Conservation (phyloP, 1,284 basidiomycete genomes). For the Gymnopus androsaceus region DNA sequence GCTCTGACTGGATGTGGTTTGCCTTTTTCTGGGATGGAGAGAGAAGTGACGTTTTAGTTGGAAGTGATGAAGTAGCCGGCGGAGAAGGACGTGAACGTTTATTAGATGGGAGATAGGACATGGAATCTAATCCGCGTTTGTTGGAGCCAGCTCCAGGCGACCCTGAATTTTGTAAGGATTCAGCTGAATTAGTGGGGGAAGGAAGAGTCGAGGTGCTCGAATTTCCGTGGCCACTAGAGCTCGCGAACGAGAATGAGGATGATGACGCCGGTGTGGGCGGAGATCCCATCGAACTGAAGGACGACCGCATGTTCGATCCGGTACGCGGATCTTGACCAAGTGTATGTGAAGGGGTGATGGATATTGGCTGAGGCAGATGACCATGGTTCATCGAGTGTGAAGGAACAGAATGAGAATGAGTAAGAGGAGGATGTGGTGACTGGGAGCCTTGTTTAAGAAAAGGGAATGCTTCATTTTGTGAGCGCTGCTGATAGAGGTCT, state of each 20-base stretch:
- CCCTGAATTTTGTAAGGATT: slow-evolving; percentile 15
- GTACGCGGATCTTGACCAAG: slow-evolving; percentile 6
- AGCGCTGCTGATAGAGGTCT: slow-evolving; percentile 20
- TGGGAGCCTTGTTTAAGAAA: slow-evolving; percentile 17
- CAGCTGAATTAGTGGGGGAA: slow-evolving; percentile 17
- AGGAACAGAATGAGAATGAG: slow-evolving; percentile 12
- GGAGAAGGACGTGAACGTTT: slow-evolving; percentile 27
- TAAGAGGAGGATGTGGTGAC: slow-evolving; percentile 6
- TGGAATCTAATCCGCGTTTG: slow-evolving; percentile 14
- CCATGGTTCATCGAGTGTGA: slow-evolving; percentile 18
- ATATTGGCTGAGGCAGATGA: slow-evolving; percentile 11
- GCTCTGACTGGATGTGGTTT: slow-evolving; percentile 89
- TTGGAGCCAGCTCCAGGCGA: slow-evolving; percentile 1
- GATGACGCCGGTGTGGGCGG: slow-evolving; percentile 17
- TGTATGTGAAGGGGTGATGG: slow-evolving; percentile 15
- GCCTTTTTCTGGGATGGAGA: slow-evolving; percentile 87
- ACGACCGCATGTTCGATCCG: slow-evolving; percentile 10
- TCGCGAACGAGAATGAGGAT: slow-evolving; percentile 10
- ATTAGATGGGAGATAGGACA: slow-evolving; percentile 14
- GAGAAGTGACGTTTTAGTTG: slow-evolving; percentile 54
- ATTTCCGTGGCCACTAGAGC: background rate
- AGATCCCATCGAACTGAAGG: slow-evolving; percentile 12
- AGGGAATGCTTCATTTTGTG: slow-evolving; percentile 10
- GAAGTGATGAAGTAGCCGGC: slow-evolving; percentile 16
- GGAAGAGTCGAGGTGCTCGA: slow-evolving; percentile 12